phyloP scores from a whole-genome alignment of 148 eudicot genomes.

The Rhododendron simsii region DNA sequence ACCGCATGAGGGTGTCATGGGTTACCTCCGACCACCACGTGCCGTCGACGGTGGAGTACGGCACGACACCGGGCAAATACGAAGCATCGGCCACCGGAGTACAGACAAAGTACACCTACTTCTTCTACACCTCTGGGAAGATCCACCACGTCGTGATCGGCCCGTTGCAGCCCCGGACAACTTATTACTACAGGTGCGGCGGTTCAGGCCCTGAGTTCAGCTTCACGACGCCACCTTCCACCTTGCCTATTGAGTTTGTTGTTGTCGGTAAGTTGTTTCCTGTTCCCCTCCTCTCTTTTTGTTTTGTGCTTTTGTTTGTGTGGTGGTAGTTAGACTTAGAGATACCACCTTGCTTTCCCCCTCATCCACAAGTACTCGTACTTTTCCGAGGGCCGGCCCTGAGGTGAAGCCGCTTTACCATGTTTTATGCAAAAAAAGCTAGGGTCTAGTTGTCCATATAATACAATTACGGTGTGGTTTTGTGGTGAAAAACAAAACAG shows the following conservation, averaged over 20 bases:
- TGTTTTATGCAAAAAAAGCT: too few relatives aligned
- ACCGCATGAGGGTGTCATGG: slow-evolving; percentile 70
- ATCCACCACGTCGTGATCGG: slow-evolving; percentile 77
- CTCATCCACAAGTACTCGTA: neutral
- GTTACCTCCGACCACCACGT: slow-evolving; percentile 48
- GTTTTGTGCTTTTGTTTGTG: neutral
- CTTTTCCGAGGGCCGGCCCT: neutral
- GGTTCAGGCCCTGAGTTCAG: slow-evolving; percentile 60
- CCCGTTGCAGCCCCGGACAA: slow-evolving; percentile 55
- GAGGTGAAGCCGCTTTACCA: too few relatives aligned
- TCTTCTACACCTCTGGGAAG: slow-evolving; percentile 59
- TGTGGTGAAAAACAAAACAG: neutral
- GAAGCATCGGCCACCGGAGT: slow-evolving; percentile 50
- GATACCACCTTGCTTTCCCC: neutral
- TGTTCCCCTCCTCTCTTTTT: neutral
- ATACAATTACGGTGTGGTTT: too few relatives aligned
- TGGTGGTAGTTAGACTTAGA: neutral
- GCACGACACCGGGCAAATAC: slow-evolving; percentile 45
- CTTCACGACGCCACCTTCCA: slow-evolving; percentile 62
- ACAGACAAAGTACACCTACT: slow-evolving; percentile 50
- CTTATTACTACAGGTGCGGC: slow-evolving; percentile 66
- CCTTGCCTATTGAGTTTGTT: slow-evolving; percentile 62
- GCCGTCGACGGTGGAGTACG: slow-evolving; percentile 64
- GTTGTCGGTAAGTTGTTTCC: slow-evolving; percentile 38
- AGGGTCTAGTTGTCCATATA: too few relatives aligned